Evolutionary conservation across 495 filamentous ascomycete species (phyloP).

Genomic region (Trichodelitschia bisporula): DNA sequence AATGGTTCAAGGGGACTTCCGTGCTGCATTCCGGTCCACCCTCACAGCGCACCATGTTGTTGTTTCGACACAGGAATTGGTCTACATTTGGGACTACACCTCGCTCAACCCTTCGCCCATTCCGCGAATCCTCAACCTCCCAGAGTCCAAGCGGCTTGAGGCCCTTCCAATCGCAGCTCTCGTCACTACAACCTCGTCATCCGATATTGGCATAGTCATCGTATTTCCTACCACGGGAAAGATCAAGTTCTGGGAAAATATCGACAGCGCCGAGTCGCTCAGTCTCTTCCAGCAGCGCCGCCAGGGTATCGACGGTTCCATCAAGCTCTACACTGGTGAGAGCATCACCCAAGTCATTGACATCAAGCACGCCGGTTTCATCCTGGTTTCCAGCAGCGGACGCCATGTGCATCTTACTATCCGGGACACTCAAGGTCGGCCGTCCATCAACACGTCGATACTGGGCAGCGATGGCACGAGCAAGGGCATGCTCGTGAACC

Average conservation of each 20-base stretch:
- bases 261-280: conserved; percentile 55
- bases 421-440: conserved; percentile 63
- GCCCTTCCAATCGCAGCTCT: conserved; percentile 59
- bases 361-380: conserved; percentile 64
- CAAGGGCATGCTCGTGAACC: conserved; percentile 52
- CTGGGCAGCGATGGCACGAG: conserved; percentile 30
- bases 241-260: conserved; percentile 83
- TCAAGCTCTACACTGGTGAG: conserved; percentile 60
- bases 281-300: conserved; percentile 54
- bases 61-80: conserved; percentile 51
- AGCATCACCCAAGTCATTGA: conserved; percentile 48
- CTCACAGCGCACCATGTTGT: conserved; percentile 32
- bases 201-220: conserved; percentile 61
- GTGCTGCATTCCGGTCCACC: conserved; percentile 6
- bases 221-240: conserved; percentile 63
- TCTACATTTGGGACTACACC: conserved; percentile 72
- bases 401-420: conserved; percentile 65
- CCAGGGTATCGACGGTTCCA: conserved; percentile 46
- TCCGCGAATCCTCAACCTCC: conserved; percentile 45
- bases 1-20: conserved; percentile 11
- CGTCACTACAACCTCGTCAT: conserved; percentile 43
- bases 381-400: conserved; percentile 61
- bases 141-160: conserved; percentile 37
- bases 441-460: conserved; percentile 48
- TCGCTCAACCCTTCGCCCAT: conserved; percentile 24